These are phyloP conservation scores for Xylaria cubensis DNA, from an alignment of 495 filamentous ascomycete species.

Conservation along the genomic window DNA sequence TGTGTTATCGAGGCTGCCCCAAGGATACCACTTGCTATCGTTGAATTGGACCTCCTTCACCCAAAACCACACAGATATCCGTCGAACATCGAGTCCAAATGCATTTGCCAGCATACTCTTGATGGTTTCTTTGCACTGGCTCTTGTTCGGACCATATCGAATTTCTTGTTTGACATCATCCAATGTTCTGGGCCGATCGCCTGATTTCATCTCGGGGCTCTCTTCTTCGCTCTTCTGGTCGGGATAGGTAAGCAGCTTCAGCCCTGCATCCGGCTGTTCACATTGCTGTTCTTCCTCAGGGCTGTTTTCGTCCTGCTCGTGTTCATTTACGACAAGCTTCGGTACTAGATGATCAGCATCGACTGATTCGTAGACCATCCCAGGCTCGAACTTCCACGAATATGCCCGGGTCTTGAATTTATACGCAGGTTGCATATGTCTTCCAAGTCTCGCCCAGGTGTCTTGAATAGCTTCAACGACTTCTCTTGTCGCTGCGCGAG, in stretches of 20 bases:
- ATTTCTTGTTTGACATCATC: constrained; percentile 11
- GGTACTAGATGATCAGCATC: constrained; percentile 15
- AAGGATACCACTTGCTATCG: constrained; percentile 18
- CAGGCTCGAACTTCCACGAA: constrained; percentile 26
- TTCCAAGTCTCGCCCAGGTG: background rate
- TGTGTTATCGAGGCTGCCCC: constrained; percentile 20
- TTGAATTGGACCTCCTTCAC: constrained; percentile 16
- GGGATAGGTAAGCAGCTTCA: constrained; percentile 9
- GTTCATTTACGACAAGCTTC: background rate
- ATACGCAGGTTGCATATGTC: constrained; percentile 24
- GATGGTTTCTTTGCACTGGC: constrained; percentile 12
- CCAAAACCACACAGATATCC: constrained; percentile 9
- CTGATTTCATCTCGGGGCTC: background rate
- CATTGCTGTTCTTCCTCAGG: constrained; percentile 3
- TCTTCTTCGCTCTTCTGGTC: background rate
- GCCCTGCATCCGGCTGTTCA: background rate
- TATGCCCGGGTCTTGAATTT: constrained; percentile 13
- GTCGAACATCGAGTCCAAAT: constrained; percentile 16
- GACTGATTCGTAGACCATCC: constrained; percentile 15
- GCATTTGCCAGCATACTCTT: constrained; percentile 8
- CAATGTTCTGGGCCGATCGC: background rate
- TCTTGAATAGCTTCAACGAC: constrained; percentile 16
- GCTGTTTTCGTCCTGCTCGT: background rate
- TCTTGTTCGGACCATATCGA: constrained; percentile 9
- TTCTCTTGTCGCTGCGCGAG: constrained; percentile 14